phyloP scores from a whole-genome alignment of 306 rosid genomes.

The Echinosophora koreensis region DNA sequence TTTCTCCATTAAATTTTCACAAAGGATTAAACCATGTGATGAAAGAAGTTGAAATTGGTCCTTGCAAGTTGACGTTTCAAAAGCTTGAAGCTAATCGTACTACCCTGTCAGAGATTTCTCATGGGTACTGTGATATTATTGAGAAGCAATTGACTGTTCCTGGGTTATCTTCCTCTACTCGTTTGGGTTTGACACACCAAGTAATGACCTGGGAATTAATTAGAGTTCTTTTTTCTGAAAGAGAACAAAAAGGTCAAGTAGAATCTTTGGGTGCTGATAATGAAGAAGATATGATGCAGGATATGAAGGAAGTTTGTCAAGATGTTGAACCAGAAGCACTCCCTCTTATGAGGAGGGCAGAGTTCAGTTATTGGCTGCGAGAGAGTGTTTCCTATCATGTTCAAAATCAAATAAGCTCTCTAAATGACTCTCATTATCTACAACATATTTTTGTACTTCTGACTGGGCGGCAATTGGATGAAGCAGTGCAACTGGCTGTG shows the following conservation, averaged over 20 bases:
- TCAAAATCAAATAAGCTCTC: conserved; percentile 78
- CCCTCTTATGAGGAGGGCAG: conserved; percentile 91
- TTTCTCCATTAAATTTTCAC: conserved; percentile 79
- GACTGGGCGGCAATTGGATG: conserved; percentile 88
- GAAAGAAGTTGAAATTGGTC: conserved; percentile 72
- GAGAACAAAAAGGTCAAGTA: conserved; percentile 61
- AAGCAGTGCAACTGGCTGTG: conserved; percentile 83
- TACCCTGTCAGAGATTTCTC: conserved; percentile 76
- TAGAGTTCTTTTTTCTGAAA: conserved; percentile 85
- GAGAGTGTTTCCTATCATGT: conserved; percentile 87
- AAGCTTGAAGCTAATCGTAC: conserved; percentile 71
- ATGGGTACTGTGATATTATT: conserved; percentile 76
- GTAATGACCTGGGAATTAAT: conserved; percentile 96
- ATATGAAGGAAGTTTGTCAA: conserved; percentile 65
- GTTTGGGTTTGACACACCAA: conserved; percentile 80
- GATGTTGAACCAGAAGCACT: conserved; percentile 86
- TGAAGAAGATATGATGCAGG: conserved; percentile 97
- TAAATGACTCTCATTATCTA: conserved; percentile 75
- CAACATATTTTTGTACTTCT: conserved; percentile 77
- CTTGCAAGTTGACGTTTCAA: conserved; percentile 77
- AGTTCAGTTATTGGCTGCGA: conserved; percentile 95
- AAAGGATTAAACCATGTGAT: conserved; percentile 71
- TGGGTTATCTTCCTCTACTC: conserved; percentile 69
- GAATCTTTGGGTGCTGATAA: conserved; percentile 71
- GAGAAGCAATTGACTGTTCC: conserved; percentile 83